These are phyloP conservation scores for Chlorella sp. DNA, from an alignment of 139 green algal genomes.

Conservation along the genomic window DNA sequence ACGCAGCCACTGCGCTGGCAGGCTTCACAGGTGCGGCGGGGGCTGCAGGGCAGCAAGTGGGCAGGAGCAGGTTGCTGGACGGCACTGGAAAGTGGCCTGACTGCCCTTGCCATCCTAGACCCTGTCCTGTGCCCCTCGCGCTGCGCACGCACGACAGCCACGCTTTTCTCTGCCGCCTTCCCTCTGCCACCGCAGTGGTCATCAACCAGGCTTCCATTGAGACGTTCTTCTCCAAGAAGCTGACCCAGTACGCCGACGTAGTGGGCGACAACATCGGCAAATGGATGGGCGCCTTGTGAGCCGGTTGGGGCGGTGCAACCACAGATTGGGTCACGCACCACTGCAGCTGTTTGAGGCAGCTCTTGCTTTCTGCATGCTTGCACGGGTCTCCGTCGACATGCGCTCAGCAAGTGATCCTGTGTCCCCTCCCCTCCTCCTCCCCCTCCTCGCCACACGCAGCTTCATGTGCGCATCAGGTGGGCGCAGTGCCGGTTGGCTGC, in stretches of 20 bases:
- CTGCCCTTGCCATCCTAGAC: not conserved
- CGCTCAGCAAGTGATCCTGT: too few relatives aligned
- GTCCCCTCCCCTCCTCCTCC: too few relatives aligned
- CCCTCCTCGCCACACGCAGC: too few relatives aligned
- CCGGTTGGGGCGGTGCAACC: not conserved
- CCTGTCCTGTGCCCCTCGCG: not conserved
- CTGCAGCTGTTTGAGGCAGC: not conserved
- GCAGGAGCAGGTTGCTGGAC: too few relatives aligned
- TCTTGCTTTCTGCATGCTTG: not conserved
- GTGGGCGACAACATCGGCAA: slow-evolving; percentile 32
- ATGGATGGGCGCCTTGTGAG: slow-evolving; percentile 18
- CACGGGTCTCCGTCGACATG: too few relatives aligned
- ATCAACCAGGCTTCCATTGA: slow-evolving; percentile 30
- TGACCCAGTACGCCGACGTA: slow-evolving; percentile 42
- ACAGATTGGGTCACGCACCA: not conserved
- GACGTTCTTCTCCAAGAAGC: slow-evolving; percentile 45
- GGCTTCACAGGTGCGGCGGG: slow-evolving; percentile 9
- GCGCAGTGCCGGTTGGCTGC: not conserved
- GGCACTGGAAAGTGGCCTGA: not conserved
- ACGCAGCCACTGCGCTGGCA: not conserved
- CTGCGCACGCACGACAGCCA: too few relatives aligned
- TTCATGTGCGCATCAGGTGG: too few relatives aligned
- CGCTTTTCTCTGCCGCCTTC: not conserved
- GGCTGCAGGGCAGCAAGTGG: not conserved
- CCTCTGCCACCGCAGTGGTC: slow-evolving; percentile 2